Base-by-base conservation (phyloP, 305 asterid species). In the Rubia peregrina region DNA sequence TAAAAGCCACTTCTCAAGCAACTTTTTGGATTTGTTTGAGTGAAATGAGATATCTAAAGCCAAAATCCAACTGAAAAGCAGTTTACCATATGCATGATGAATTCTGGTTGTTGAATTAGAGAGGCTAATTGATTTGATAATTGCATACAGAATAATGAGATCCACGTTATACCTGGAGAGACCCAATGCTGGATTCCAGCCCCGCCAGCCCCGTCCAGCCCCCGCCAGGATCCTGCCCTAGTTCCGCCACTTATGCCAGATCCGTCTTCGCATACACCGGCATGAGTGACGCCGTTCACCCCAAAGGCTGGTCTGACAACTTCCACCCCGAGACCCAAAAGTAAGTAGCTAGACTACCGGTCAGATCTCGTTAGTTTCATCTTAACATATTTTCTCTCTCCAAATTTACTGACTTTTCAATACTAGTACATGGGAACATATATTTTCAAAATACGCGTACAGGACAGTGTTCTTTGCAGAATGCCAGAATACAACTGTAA, bases 121-220 rank as follows among this genome's bases (percentile, higher is more conserved):
- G 33, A 30, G 33, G 33, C 2, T 53, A 53, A 53, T 53, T 53
- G 7, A 4, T 16, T 53, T n/a, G 51, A 48, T 12, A 48, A 13
- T n/a, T 55, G 26, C 61, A 64, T 60, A 76, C 65, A 93, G 98
- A 94, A 86, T 46, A 57, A 84, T 1, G 97, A 86, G 81, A 14
- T 79, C 4, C 87, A 82, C 74, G 91, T 89, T 11, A 78, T 94
- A 36, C 81, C 88, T 0, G 98, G 99, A 1, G 95, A 88, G 10
- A 24, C 16, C 1, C 65, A 56, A 22, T 56, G 62, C 33, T 80
- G 83, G 89, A 80, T 91, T 46, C 61, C n/a, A n/a, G n/a, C n/a
- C n/a, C n/a, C n/a, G n/a, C n/a, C n/a, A n/a, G n/a, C n/a, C n/a
- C n/a, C n/a, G n/a, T n/a, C n/a, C n/a, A n/a, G n/a, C n/a, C n/a